A percentile compares a stretch with the other conserved stretches of the same genome.
These are phyloP conservation scores for Gonapodya sp. DNA, from an alignment of 192 early-diverging fungal species.

Conservation along the genomic window DNA sequence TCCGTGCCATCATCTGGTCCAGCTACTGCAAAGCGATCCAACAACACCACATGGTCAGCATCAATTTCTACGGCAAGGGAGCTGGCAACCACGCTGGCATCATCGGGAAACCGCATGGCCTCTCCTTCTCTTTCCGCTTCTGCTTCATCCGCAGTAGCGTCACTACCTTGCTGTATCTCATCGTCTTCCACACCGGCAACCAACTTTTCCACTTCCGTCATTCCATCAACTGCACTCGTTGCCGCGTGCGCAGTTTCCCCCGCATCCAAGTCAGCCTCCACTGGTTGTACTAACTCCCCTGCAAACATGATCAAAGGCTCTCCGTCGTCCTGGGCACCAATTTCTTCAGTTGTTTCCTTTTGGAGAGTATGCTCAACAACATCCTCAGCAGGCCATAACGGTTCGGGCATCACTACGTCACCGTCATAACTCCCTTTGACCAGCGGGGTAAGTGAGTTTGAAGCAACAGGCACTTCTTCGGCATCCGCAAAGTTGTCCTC, in stretches of 20 bases:
- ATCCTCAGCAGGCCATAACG: background rate
- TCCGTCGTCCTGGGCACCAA: background rate
- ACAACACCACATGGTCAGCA: background rate
- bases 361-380: background rate
- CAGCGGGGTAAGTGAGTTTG: too few species aligned
- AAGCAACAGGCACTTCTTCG: too few species aligned
- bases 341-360: background rate
- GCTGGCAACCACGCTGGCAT: background rate
- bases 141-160: too few species aligned
- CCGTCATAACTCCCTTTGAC: background rate
- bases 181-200: background rate
- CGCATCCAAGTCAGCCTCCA: background rate
- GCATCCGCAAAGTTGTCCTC: too few species aligned
- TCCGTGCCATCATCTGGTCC: background rate
- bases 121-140: too few species aligned
- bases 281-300: background rate
- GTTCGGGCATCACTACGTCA: background rate
- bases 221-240: background rate
- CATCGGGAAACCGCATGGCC: too few species aligned
- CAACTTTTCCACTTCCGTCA: background rate
- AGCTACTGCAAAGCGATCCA: background rate
- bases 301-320: background rate
- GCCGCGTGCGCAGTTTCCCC: background rate
- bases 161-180: too few species aligned
- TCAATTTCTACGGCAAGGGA: background rate